Evolutionary conservation across 371 early-diverging fungal species (phyloP).

Genomic region (Zychaea mexicana): DNA sequence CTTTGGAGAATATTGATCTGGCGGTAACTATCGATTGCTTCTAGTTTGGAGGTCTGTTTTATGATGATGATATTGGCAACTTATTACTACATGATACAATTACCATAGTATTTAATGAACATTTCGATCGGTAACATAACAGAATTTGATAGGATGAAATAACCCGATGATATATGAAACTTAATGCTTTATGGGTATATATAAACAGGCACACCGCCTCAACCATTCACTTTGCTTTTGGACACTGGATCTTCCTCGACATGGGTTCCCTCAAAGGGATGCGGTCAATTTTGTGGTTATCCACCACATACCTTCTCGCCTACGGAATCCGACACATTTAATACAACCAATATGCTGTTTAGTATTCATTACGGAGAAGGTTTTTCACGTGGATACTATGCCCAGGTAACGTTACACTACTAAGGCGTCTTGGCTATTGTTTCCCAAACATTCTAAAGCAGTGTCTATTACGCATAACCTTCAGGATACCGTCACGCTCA

Average conservation of each 20-base stretch:
- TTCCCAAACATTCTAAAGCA: too few relatives aligned
- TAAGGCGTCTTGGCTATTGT: too few relatives aligned
- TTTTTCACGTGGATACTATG: conserved; percentile 39
- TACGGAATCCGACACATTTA: conserved; percentile 24
- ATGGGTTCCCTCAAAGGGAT: conserved; percentile 41
- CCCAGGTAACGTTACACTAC: too few relatives aligned
- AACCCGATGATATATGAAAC: neutral
- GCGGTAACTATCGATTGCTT: conserved; percentile 16
- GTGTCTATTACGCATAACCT: too few relatives aligned
- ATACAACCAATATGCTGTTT: conserved; percentile 17
- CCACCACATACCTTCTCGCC: conserved; percentile 31
- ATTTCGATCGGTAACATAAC: conserved; percentile 33
- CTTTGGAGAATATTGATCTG: conserved; percentile 20
- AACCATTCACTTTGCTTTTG: conserved; percentile 40
- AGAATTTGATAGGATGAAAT: too few relatives aligned
- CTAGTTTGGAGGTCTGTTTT: neutral
- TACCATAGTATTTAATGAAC: conserved; percentile 38
- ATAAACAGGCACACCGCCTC: conserved; percentile 39
- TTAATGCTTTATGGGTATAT: neutral
- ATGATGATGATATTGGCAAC: too few relatives aligned
- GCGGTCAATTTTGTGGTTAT: conserved; percentile 36
- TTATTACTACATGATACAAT: neutral
- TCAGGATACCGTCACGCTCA: conserved; percentile 35
- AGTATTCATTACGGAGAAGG: conserved; percentile 47
- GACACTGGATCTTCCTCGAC: conserved; percentile 52